Evolutionary conservation across 108 stramenopile species (phyloP).

Genomic region (Parietichytrium sp.): DNA sequence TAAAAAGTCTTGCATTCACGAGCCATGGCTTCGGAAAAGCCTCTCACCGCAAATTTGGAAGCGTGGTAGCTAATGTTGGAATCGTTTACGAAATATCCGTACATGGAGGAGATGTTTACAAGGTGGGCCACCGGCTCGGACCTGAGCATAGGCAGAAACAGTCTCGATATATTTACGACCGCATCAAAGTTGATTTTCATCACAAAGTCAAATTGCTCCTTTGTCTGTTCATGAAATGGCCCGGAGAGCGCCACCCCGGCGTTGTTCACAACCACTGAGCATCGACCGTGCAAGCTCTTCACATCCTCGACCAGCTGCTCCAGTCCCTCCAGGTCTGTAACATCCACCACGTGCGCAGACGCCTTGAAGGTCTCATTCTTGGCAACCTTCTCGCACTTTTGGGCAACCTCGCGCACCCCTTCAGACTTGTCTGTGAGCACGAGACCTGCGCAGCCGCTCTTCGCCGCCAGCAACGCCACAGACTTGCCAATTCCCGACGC

Average conservation of each 20-base stretch:
- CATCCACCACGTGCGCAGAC: conserved; percentile 16
- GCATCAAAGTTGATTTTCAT: conserved; percentile 31
- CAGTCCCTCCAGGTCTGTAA: background rate
- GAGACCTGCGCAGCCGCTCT: background rate
- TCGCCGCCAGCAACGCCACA: background rate
- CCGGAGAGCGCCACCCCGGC: background rate
- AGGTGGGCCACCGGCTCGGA: background rate
- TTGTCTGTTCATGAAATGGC: conserved; percentile 19
- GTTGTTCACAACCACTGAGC: background rate
- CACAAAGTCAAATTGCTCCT: background rate
- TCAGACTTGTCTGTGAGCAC: background rate
- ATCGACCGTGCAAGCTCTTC: background rate
- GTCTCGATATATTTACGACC: conserved; percentile 3
- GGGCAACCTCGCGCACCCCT: background rate
- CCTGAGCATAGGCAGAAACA: conserved; percentile 29
- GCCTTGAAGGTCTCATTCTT: no score
- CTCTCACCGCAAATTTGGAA: conserved; percentile 36
- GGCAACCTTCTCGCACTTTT: no score
- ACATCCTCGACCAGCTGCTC: conserved; percentile 6
- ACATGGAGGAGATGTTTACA: conserved; percentile 35
- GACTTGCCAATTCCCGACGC: background rate
- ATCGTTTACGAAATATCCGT: conserved; percentile 7
- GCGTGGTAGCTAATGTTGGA: conserved; percentile 19
- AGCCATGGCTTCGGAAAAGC: conserved; percentile 13
- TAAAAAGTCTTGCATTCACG: background rate